Evolutionary conservation across 768 basidiomycete species (phyloP), one percentile per base, ranked within the genome.

Genomic region (Suillus brevipes): DNA sequence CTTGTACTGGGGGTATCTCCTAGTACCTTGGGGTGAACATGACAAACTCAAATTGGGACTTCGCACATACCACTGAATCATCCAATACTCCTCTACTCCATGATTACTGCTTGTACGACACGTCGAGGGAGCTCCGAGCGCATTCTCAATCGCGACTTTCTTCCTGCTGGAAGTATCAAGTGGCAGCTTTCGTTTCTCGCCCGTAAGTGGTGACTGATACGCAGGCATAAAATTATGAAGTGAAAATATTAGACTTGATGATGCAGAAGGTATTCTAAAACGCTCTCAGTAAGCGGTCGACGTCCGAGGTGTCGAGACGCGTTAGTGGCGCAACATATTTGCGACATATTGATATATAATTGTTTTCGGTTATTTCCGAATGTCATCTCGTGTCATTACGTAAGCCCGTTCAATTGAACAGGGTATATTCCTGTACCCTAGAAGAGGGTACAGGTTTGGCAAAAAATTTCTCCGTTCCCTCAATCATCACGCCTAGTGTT

Each of bases 1-100:
- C 78, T 86, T 91, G 45, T 81, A 79, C 74, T 93, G 90, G 52
- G 83, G 88, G 53, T 79, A 83, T 65, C 90, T 79, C 90, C 89
- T 91, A 42, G 36, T 49, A 28, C 47, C 28, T 55, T 49, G 56
- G 36, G 12, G 60, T 57, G 38, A 69, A 53, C 37, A 23, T 58
- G 12, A 53, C 25, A 56, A 12, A 42, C 34, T 9, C 45, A 6
- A 38, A 37, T 43, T 50, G 9, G 20, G 10, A 28, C 42, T n/a
- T 1, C 36, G 23, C 52, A 67, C 74, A 49, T 74, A 89, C 91
- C 92, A 93, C 77, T 91, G 90, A 42, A 91, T 86, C 83, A 90
- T 89, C 91, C 91, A 94, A 67, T 86, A 86, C 63, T 78, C 78
- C 60, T 82, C 80, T 28, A 42, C 63, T 47, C 60, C 70, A 25